Base-by-base conservation (phyloP, 208 protist species). In the Crithidia bombi region DNA sequence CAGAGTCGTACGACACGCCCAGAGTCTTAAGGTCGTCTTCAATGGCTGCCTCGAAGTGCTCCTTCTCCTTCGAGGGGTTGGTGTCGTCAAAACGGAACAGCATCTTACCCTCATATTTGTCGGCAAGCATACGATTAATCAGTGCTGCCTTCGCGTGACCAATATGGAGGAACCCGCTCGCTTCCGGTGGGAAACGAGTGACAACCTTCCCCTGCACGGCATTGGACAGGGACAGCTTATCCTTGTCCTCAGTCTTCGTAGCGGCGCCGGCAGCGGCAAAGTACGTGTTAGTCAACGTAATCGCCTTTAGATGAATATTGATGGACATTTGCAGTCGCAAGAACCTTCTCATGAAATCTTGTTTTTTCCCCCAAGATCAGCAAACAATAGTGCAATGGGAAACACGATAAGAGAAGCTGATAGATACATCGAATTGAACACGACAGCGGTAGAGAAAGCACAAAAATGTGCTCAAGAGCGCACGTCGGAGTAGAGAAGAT, bases 81-180 rank as follows among this genome's bases (percentile, higher is more conserved):
- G 99, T 99, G 86, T 99, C 99, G 86, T 99, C 99, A 66, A 99
- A 99, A 21, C 99, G 92, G 66, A 99, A 88, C 28, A 99, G 71
- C 80, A 99, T 85, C 77, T 98, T 98, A 46, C 99, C 99, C 35
- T 98, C 84, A 77, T 98, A 99, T 30, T 95, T 87, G 35, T 86
- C 51, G 5, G 98, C 96, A 35, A 99, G 98, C 84, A 99, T 97
- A 50, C 97, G 85, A 78, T 99, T 99, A 26, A 99, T 91, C 7
- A 99, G 76, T 11, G 97, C 98, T 35, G 99, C 99, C 80, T 99
- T 99, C 11, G 97, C 93, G 74, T 99, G 98, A 15, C 98, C 98
- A 79, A 99, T 99, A 79, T 99, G 98, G 15, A 99, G 80, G 74
- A 98, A 99, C 7, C 98, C 98, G 67, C 91, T 97, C 11, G 98